Evolutionary conservation across 768 basidiomycete genomes (phyloP).

Genomic region (Xerocomellus chrysenteron): DNA sequence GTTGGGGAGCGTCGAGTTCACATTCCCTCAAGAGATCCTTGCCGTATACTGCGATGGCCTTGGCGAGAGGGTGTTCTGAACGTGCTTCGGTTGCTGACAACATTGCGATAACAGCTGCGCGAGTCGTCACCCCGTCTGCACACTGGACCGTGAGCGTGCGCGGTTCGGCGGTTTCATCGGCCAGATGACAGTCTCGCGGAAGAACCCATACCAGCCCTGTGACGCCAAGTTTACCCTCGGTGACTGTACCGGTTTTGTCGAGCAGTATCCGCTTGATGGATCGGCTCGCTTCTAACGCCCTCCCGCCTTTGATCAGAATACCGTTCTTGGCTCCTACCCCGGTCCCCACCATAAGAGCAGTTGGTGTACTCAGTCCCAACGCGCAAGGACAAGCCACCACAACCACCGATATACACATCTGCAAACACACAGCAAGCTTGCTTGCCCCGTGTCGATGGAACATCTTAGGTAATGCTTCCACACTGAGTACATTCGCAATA

Average conservation of each 20-base stretch:
- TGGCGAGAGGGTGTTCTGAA: constrained; percentile 96
- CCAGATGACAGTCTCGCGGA: constrained; percentile 23
- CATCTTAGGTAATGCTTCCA: constrained; percentile 70
- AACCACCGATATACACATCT: constrained; percentile 96
- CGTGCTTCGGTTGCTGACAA: constrained; percentile 84
- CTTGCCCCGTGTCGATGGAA: constrained; percentile 84
- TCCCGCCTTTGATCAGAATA: constrained; percentile 96
- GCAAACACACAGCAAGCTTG: constrained; percentile 87
- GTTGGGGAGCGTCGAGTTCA: constrained; percentile 44
- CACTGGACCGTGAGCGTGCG: constrained; percentile 32
- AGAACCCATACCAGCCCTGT: constrained; percentile 75
- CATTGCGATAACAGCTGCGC: constrained; percentile 70
- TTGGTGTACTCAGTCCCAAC: constrained; percentile 92
- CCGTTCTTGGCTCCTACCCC: constrained; percentile 97
- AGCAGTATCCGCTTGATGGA: constrained; percentile 78
- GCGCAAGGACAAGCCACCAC: constrained; percentile 99
- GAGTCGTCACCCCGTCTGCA: constrained; percentile 60
- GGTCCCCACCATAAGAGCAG: constrained; percentile 99
- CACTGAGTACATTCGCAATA: constrained; percentile 56
- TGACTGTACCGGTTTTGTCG: constrained; percentile 98
- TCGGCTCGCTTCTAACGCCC: constrained; percentile 89
- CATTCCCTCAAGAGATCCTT: constrained; percentile 54
- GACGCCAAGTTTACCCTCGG: constrained; percentile 89
- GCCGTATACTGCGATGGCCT: constrained; percentile 85
- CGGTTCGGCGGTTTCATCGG: constrained; percentile 11